phyloP scores from a whole-genome alignment of 2,329 filamentous ascomycete species.

The Colletotrichum brevisporum region DNA sequence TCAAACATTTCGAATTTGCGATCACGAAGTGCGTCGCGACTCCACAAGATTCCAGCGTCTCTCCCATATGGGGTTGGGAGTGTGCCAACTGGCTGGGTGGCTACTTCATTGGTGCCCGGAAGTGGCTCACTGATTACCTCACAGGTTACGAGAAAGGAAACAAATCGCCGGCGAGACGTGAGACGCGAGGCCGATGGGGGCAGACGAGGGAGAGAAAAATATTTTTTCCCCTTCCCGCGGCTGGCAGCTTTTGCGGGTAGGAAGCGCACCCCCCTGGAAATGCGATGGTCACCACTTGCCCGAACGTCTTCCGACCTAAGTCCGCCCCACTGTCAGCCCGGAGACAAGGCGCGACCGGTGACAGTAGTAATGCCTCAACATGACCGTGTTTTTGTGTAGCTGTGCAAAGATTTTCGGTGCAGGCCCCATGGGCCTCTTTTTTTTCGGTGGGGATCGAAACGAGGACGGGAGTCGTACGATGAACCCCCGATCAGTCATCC shows the following conservation, averaged over 20 bases:
- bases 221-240: slow-evolving; percentile 8
- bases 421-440: neutral
- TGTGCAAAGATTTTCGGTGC: slow-evolving; percentile 20
- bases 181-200: too few species aligned
- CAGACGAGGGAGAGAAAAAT: neutral
- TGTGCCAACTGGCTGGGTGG: too few species aligned
- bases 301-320: slow-evolving; percentile 21
- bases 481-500: slow-evolving; percentile 34
- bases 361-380: slow-evolving; percentile 11
- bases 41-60: slow-evolving; percentile 17
- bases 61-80: neutral
- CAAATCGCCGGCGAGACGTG: neutral
- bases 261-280: neutral
- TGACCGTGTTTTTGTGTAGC: neutral
- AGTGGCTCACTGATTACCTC: too few species aligned
- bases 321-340: slow-evolving; percentile 19
- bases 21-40: slow-evolving; percentile 26
- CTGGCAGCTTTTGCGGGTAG: slow-evolving; percentile 4
- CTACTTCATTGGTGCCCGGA: too few species aligned
- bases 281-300: slow-evolving; percentile 17
- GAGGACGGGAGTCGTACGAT: slow-evolving; percentile 27
- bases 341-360: neutral
- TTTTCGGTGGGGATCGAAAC: slow-evolving; percentile 19
- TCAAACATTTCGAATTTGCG: slow-evolving; percentile 31
- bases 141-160: slow-evolving; percentile 8